phyloP scores from a whole-genome alignment of 331 rosid genomes.

The Prunus yedoensis region DNA sequence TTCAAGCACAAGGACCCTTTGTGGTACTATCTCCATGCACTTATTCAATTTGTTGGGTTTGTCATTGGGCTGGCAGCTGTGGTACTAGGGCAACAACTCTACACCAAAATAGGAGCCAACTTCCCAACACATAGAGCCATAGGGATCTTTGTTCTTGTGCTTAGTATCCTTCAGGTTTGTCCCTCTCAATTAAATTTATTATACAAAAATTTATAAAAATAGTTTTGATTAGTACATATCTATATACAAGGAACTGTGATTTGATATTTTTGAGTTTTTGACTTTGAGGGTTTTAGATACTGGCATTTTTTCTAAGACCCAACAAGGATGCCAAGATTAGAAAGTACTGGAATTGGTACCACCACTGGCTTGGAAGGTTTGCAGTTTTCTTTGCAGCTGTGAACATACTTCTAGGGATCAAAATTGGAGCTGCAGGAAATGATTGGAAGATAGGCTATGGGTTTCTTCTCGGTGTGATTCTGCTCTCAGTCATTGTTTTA shows the following conservation, averaged over 20 bases:
- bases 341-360: constrained; percentile 86
- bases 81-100: constrained; percentile 81
- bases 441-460: constrained; percentile 89
- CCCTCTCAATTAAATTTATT: constrained; percentile 5
- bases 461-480: constrained; percentile 60
- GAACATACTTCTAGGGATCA: constrained; percentile 84
- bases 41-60: constrained; percentile 80
- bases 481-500: constrained; percentile 59
- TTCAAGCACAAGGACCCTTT: constrained; percentile 89
- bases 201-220: neutral
- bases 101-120: constrained; percentile 52
- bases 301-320: constrained; percentile 56
- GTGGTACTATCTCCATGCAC: constrained; percentile 91
- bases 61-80: constrained; percentile 73
- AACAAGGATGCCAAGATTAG: constrained; percentile 48
- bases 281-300: constrained; percentile 31
- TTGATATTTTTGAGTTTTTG: constrained; percentile 1
- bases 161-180: constrained; percentile 89
- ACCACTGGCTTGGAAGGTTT: constrained; percentile 85
- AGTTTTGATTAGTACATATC: neutral
- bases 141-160: constrained; percentile 67
- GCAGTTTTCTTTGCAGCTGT: constrained; percentile 83
- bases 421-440: constrained; percentile 74
- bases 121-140: constrained; percentile 80
- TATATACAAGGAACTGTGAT: neutral